Evolutionary conservation across 805 yeast genomes (phyloP).

Genomic region (Spathaspora sp.): DNA sequence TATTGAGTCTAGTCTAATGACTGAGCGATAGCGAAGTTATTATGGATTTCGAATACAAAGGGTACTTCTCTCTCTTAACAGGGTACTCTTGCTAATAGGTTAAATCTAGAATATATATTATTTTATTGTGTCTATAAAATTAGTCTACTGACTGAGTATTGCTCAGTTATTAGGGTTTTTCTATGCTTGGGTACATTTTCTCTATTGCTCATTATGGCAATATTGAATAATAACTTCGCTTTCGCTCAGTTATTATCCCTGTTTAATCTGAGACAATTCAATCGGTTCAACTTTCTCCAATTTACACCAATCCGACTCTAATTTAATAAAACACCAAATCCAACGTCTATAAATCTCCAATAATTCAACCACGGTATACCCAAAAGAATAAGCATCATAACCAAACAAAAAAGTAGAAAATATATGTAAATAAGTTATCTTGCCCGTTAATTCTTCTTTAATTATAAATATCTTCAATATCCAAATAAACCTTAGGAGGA

Average conservation of each 20-base stretch:
- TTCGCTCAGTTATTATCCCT: not conserved
- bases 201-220: too few relatives aligned
- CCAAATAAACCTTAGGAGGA: slow-evolving; percentile 75
- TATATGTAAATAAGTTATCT: slow-evolving; percentile 10
- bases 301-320: slow-evolving; percentile 69
- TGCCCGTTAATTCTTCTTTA: slow-evolving; percentile 16
- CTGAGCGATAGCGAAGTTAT: too few relatives aligned
- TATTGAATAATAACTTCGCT: too few relatives aligned
- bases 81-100: too few relatives aligned
- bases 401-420: slow-evolving; percentile 33
- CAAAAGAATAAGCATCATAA: slow-evolving; percentile 42
- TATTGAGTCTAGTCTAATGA: too few relatives aligned
- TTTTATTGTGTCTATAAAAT: too few relatives aligned
- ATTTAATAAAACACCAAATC: slow-evolving; percentile 82
- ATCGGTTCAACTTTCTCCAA: slow-evolving; percentile 8
- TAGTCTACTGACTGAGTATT: too few relatives aligned
- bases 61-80: too few relatives aligned
- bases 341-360: slow-evolving; percentile 81
- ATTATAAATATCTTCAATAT: slow-evolving; percentile 47
- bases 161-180: too few relatives aligned
- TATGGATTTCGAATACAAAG: too few relatives aligned
- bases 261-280: slow-evolving; percentile 4
- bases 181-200: too few relatives aligned
- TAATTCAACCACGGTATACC: slow-evolving; percentile 63
- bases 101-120: too few relatives aligned